Percentiles rank a stretch among this genome's conserved stretches.
Evolutionary conservation across 345 rosid species (phyloP).

Genomic region (Nephelium lappaceum): DNA sequence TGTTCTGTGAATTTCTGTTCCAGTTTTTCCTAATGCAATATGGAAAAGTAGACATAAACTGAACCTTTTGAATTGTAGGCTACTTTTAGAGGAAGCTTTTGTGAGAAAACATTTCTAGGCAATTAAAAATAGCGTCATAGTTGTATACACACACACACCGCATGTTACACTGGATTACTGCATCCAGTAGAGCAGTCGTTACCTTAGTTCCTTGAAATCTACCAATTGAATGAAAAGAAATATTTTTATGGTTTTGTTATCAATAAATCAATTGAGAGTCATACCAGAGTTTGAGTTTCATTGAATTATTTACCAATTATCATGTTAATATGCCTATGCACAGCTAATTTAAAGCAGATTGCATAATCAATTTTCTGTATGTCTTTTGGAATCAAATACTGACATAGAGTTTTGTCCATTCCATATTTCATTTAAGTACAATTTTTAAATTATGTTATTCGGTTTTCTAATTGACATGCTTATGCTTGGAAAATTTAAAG

Average conservation of each 20-base stretch:
- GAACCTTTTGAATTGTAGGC: not conserved
- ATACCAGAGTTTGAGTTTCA: not conserved
- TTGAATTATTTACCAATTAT: not conserved
- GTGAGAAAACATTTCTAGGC: conserved; percentile 5
- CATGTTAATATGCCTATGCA: not conserved
- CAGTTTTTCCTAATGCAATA: conserved; percentile 4
- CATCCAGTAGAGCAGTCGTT: not conserved
- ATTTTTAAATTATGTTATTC: no score
- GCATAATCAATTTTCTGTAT: not conserved
- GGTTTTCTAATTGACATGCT: not conserved
- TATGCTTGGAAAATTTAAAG: not conserved
- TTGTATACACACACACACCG: not conserved
- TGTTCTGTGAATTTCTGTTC: not conserved
- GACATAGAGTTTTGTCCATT: not conserved
- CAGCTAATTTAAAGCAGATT: not conserved
- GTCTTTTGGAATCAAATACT: not conserved
- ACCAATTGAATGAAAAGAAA: not conserved
- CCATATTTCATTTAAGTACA: not conserved
- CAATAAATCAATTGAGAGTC: not conserved
- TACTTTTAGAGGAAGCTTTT: conserved; percentile 4
- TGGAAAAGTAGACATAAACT: conserved; percentile 4
- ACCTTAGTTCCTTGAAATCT: not conserved
- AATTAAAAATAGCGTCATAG: not conserved
- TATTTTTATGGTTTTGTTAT: not conserved
- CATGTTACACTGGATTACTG: not conserved